Evolutionary conservation across 768 basidiomycete species (phyloP).

Genomic region (Agrocybe praecox): DNA sequence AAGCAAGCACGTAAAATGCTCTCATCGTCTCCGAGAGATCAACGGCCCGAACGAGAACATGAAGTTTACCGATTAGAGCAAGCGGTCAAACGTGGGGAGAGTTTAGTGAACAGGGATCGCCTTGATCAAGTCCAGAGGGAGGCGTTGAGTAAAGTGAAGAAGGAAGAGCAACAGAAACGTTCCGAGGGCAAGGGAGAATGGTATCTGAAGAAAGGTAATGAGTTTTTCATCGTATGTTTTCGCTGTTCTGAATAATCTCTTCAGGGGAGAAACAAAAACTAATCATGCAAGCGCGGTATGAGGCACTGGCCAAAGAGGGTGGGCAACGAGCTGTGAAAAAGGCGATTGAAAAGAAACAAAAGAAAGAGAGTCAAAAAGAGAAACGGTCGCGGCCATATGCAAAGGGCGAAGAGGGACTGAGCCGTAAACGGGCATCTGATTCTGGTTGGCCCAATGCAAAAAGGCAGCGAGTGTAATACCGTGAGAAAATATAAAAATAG

Average conservation of each 20-base stretch:
- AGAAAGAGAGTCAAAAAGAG: conserved; percentile 86
- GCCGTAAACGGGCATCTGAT: conserved; percentile 6
- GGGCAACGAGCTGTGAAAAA: conserved; percentile 84
- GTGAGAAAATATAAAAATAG: conserved; percentile 12
- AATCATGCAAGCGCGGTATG: conserved; percentile 73
- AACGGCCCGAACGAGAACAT: conserved; percentile 59
- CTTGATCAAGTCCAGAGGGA: conserved; percentile 71
- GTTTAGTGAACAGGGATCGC: conserved; percentile 71
- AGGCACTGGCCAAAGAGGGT: conserved; percentile 74
- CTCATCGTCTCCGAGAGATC: conserved; percentile 58
- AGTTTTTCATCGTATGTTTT: conserved; percentile 8
- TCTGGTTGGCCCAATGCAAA: conserved; percentile 10
- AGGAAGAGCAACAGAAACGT: conserved; percentile 67
- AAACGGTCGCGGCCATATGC: conserved; percentile 79
- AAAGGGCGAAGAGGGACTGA: conserved; percentile 22
- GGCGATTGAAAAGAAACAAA: conserved; percentile 87
- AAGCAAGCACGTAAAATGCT: conserved; percentile 70
- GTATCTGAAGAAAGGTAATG: conserved; percentile 82
- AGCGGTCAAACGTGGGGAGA: conserved; percentile 78
- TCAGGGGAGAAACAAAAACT: conserved; percentile 80
- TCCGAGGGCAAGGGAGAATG: conserved; percentile 79
- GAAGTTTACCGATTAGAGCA: conserved; percentile 74
- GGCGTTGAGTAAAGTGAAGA: conserved; percentile 55
- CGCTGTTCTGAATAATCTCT: conserved; percentile 10
- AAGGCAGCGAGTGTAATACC: conserved; percentile 7